Evolutionary conservation across 331 rosid species (phyloP), one percentile per base, ranked within the genome.

Genomic region (Pyracantha coccinea): DNA sequence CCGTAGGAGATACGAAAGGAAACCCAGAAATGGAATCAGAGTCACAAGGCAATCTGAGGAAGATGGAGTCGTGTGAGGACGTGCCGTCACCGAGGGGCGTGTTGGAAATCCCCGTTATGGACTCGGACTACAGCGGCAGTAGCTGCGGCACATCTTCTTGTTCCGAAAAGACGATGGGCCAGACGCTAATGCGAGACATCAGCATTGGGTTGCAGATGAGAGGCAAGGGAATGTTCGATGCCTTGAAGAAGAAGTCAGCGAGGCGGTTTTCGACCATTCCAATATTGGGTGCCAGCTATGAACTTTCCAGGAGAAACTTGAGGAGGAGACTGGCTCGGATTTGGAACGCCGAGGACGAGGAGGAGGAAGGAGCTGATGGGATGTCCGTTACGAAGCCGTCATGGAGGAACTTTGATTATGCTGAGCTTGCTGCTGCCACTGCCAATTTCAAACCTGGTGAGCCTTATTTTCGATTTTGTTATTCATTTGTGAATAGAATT

Each of bases 371-470:
- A 69, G 68, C 82, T 57, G 87, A 38, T 0, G 88, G 27, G 17
- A 29, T 83, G 81, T 76, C 89, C 2, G 58, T 77, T 4, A 58
- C 80, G 0, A 94, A 91, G 54, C 92, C 94, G 4, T 84, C 97
- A 2, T 94, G 98, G 98, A 87, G 90, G 80, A 94, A 78, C 81
- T 94, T 87, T 64, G 96, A 83, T 57, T 85, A 77, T 47, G 82
- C 81, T 2, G 97, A 89, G 62, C 91, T 93, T 14, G 82, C 82
- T 10, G 83, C 85, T 21, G 97, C 98, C 47, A 93, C 98, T 5
- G 38, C 53, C 24, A 76, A 90, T 73, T 93, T 93, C 81, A 78
- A 76, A 54, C 57, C 88, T 2, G 98, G 98, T 91, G 71, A 75
- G 47, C 47, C 47, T 11, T 45, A 24, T 65, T n/a, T 16, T 28